Conservation (phyloP, 805 yeast species). For the Naumovozyma baii region DNA sequence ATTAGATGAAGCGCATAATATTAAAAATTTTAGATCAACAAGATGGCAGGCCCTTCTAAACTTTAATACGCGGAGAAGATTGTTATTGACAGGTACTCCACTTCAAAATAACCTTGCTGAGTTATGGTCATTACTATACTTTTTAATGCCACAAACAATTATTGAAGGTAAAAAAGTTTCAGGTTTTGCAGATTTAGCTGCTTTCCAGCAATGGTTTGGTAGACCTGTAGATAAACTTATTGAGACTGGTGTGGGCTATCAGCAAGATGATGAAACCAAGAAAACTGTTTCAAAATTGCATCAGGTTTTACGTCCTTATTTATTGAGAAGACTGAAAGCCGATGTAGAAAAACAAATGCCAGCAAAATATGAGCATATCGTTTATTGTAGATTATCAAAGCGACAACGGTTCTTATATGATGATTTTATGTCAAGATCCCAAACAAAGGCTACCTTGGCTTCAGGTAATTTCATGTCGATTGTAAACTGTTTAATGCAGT, state of each 20-base stretch:
- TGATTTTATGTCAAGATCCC: constrained; percentile 95
- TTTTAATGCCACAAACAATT: constrained; percentile 89
- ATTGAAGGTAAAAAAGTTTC: constrained; percentile 36
- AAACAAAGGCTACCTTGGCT: constrained; percentile 85
- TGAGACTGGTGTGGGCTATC: constrained; percentile 45
- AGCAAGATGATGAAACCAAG: constrained; percentile 67
- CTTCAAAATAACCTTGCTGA: constrained; percentile 91
- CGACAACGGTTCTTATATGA: constrained; percentile 88
- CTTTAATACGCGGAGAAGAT: constrained; percentile 82
- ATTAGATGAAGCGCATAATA: constrained; percentile 95
- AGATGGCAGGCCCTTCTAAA: constrained; percentile 94
- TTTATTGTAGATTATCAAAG: constrained; percentile 84
- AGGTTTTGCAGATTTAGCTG: constrained; percentile 92
- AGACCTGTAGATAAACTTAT: constrained; percentile 88
- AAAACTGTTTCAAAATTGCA: constrained; percentile 82
- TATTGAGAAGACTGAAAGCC: constrained; percentile 81
- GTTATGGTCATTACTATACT: constrained; percentile 89
- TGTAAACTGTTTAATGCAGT: constrained; percentile 94
- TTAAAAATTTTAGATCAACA: constrained; percentile 90
- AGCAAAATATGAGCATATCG: constrained; percentile 89
- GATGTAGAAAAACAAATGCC: constrained; percentile 99
- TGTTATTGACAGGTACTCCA: constrained; percentile 93
- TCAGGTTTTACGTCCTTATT: constrained; percentile 86
- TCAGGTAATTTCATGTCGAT: constrained; percentile 92
- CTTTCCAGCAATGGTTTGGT: constrained; percentile 98